Evolutionary conservation across 2,329 filamentous ascomycete species (phyloP).

Genomic region (Cadophora malorum): DNA sequence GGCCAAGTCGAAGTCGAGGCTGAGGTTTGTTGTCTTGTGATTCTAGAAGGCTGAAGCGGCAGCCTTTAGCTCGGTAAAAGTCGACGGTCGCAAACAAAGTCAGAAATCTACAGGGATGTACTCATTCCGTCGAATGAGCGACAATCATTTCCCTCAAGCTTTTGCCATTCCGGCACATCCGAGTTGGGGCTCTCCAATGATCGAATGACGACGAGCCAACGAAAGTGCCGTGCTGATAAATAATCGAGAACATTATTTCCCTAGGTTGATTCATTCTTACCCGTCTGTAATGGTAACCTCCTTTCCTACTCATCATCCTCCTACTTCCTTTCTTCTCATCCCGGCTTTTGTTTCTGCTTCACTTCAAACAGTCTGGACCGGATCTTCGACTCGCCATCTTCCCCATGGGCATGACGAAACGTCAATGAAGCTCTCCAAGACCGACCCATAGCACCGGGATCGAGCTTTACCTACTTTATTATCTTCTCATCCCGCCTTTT

Average conservation of each 20-base stretch:
- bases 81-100: background rate
- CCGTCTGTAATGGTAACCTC: background rate
- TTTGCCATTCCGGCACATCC: constrained; percentile 19
- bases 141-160: constrained; percentile 16
- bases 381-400: background rate
- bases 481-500: background rate
- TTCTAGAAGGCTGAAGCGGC: constrained; percentile 8
- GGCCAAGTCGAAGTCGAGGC: background rate
- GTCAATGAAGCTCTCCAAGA: constrained; percentile 12
- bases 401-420: constrained; percentile 10
- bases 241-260: background rate
- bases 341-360: background rate
- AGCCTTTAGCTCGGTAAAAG: background rate
- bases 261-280: background rate
- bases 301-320: background rate
- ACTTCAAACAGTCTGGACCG: background rate
- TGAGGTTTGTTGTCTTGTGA: background rate
- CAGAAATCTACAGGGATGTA: background rate
- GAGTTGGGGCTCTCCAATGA: constrained; percentile 6
- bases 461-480: background rate
- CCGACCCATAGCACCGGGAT: background rate
- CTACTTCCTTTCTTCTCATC: background rate
- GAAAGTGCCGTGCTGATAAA: constrained; percentile 22
- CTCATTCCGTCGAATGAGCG: constrained; percentile 11
- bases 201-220: constrained; percentile 1